Evolutionary conservation across 1,284 basidiomycete species (phyloP).

Genomic region (Bjerkandera adusta): DNA sequence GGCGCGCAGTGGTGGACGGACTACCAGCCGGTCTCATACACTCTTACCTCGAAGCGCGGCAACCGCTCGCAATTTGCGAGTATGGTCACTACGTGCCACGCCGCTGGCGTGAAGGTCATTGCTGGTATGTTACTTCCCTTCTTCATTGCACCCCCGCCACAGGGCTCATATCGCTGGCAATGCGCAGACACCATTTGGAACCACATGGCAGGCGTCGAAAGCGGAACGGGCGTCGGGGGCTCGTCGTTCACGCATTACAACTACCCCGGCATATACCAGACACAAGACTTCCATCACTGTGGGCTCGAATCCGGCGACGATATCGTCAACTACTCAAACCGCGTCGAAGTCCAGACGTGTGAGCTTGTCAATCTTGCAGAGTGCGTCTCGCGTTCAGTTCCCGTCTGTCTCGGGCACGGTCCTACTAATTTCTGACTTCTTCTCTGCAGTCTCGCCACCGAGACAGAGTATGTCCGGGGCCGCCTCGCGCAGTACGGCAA

Average conservation of each 20-base stretch:
- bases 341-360: constrained; percentile 58
- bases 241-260: constrained; percentile 52
- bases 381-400: constrained; percentile 37
- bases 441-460: constrained; percentile 49
- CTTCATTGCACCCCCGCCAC: background rate
- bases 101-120: constrained; percentile 60
- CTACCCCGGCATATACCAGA: constrained; percentile 55
- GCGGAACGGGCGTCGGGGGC: constrained; percentile 49
- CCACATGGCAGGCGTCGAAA: constrained; percentile 54
- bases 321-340: constrained; percentile 54
- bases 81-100: constrained; percentile 59
- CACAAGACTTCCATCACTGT: constrained; percentile 64
- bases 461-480: constrained; percentile 55
- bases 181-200: constrained; percentile 58
- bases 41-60: constrained; percentile 56
- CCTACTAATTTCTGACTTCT: constrained; percentile 1
- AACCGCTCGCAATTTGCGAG: constrained; percentile 48
- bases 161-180: background rate
- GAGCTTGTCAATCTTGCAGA: constrained; percentile 56
- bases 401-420: background rate
- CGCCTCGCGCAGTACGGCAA: constrained; percentile 57
- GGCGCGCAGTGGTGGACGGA: constrained; percentile 68
- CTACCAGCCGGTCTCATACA: constrained; percentile 68
- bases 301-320: constrained; percentile 50
- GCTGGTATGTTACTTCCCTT: constrained; percentile 38